Base-by-base conservation (phyloP, 106 monocot genomes). In the Dendrobium chrysotoxum region DNA sequence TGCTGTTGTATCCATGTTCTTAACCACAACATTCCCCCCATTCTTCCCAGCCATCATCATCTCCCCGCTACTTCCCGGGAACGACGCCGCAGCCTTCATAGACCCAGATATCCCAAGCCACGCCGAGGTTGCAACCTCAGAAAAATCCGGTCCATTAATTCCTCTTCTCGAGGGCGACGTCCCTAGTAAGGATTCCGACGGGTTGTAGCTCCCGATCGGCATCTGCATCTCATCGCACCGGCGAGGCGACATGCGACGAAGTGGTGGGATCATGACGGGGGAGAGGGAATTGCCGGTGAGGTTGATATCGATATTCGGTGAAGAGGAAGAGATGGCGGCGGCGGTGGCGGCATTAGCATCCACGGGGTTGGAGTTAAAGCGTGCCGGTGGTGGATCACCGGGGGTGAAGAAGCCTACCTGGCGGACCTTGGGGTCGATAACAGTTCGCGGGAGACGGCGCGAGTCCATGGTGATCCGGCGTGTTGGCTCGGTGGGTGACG, bases 251-350 rank as follows among this genome's bases (percentile, higher is more conserved):
- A 79, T 18, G 68, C 93, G 90, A 44, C 93, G 95, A 21, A 89
- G 85, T 35, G 93, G 95, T 4, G 91, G 95, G 82, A 95, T 95
- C 95, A 93, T 95, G 81, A 95, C 95, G 23, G 95, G 95, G 26
- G 91, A 93, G 61, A 91, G 86, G 71, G 89, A 89, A 83, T 81
- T 85, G 21, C 80, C 81, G 65, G 79, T n/a, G 47, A 45, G 64
- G 55, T 85, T 57, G 25, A 79, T 12, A 70, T 86, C 88, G 31
- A 77, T 16, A n/a, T 44, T 28, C 38, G 66, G 40, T 26, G 86
- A 46, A 28, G 82, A 53, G 40, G 57, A 12, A 38, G 72, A 28
- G 1, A 71, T 18, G 72, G 23, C 9, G 75, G 53, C 16, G 17
- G 78, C 4, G 17, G 40, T 26, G 7, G 31, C 4, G 40, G 79